These are phyloP conservation scores for Yamagishiella unicocca DNA, from an alignment of 139 green algal species.

Conservation along the genomic window DNA sequence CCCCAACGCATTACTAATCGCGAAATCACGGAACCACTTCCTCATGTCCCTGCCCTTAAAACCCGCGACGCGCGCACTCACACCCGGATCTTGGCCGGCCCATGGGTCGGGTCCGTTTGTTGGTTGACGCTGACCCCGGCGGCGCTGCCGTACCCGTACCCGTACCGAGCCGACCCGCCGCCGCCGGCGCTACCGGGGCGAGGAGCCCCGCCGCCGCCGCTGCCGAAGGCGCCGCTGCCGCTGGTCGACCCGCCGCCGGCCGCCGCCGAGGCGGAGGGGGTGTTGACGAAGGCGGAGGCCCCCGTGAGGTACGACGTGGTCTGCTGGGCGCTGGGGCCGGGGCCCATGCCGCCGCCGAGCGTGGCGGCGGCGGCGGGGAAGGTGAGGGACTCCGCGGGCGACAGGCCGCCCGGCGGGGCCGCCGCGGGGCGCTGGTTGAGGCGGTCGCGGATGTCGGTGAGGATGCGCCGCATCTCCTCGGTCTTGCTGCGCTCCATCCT, in stretches of 20 bases:
- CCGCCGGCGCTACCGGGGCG: background rate
- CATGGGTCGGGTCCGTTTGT: background rate
- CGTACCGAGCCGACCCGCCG: background rate
- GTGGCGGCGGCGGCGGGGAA: slow-evolving; percentile 3
- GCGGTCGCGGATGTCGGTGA: slow-evolving; percentile 45
- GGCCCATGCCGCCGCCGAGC: background rate
- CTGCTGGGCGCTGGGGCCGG: background rate
- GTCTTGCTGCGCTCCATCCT: slow-evolving; percentile 48
- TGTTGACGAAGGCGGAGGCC: background rate
- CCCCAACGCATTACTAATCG: no score
- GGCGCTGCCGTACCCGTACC: slow-evolving; percentile 9
- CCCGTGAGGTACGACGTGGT: background rate
- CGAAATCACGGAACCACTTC: no score
- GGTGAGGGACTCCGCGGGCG: slow-evolving; percentile 12
- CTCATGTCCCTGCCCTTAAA: background rate
- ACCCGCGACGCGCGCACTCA: background rate
- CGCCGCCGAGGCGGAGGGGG: background rate
- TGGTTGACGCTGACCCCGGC: slow-evolving; percentile 8
- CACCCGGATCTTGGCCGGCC: slow-evolving; percentile 36
- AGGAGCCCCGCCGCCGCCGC: background rate
- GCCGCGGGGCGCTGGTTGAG: slow-evolving; percentile 5
- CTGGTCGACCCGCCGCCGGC: background rate
- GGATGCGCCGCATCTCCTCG: slow-evolving; percentile 51
- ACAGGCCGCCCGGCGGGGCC: background rate
- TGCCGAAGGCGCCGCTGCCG: background rate